Conservation (phyloP, 2,329 filamentous ascomycete genomes). For the Ophiostoma novo-ulmi region DNA sequence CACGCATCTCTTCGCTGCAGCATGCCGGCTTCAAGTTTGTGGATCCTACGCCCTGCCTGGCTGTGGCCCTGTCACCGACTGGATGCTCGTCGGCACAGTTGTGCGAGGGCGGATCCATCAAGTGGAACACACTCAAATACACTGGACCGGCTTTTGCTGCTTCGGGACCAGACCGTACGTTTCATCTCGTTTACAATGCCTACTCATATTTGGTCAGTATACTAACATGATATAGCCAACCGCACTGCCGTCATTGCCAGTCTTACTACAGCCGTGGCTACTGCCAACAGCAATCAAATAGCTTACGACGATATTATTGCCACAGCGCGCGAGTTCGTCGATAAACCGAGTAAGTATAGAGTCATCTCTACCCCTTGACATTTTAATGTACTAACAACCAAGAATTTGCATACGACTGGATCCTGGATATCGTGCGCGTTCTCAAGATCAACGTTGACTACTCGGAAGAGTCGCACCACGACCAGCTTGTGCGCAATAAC, state of each 20-base stretch:
- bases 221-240: slow-evolving; percentile 39
- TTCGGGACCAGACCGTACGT: slow-evolving; percentile 46
- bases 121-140: slow-evolving; percentile 54
- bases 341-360: slow-evolving; percentile 35
- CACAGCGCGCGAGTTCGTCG: slow-evolving; percentile 51
- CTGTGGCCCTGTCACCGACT: slow-evolving; percentile 58
- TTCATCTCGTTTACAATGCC: neutral
- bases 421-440: slow-evolving; percentile 62
- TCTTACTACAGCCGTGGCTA: slow-evolving; percentile 50
- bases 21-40: slow-evolving; percentile 74
- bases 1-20: slow-evolving; percentile 62
- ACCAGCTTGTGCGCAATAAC: slow-evolving; percentile 67
- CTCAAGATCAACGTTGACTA: slow-evolving; percentile 75
- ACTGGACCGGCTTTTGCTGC: slow-evolving; percentile 45
- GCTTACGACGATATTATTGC: slow-evolving; percentile 69
- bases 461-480: slow-evolving; percentile 65
- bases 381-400: neutral
- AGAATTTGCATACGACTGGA: slow-evolving; percentile 59
- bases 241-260: slow-evolving; percentile 57
- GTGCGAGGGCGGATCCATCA: slow-evolving; percentile 53
- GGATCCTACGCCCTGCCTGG: slow-evolving; percentile 45
- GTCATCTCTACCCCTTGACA: neutral
- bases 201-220: neutral
- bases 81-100: slow-evolving; percentile 55
- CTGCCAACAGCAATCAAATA: slow-evolving; percentile 41